Percentiles rank a stretch among this genome's conserved stretches.
Evolutionary conservation across 345 rosid genomes (phyloP).

Genomic region (Xanthoceras sorbifolium): DNA sequence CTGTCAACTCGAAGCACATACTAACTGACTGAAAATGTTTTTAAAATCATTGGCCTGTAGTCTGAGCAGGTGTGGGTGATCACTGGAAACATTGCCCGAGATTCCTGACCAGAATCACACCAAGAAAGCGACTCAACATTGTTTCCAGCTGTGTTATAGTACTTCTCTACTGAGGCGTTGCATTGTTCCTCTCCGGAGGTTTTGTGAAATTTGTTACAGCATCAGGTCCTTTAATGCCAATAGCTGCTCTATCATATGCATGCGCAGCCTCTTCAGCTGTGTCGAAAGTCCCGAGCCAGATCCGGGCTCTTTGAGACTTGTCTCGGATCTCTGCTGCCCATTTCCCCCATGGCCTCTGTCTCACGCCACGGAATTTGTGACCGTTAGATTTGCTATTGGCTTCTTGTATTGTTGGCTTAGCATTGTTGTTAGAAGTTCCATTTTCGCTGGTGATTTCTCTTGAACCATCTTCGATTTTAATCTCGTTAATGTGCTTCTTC

Average conservation of each 20-base stretch:
- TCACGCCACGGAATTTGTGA: slow-evolving; percentile 59
- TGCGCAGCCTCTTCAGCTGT: slow-evolving; percentile 85
- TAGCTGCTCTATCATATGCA: slow-evolving; percentile 70
- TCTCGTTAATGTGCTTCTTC: slow-evolving; percentile 59
- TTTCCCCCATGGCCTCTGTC: slow-evolving; percentile 74
- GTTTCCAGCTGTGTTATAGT: slow-evolving; percentile 26
- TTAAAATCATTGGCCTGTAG: too few species aligned
- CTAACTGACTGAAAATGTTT: too few species aligned
- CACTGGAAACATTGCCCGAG: too few species aligned
- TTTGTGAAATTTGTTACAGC: slow-evolving; percentile 57
- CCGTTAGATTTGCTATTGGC: slow-evolving; percentile 16
- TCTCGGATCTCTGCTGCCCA: slow-evolving; percentile 88
- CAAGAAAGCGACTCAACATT: slow-evolving; percentile 28
- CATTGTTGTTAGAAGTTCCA: background rate
- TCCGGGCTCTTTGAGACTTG: slow-evolving; percentile 39
- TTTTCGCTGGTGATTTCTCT: background rate
- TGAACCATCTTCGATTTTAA: slow-evolving; percentile 39
- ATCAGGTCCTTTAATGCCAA: slow-evolving; percentile 54
- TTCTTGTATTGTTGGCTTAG: background rate
- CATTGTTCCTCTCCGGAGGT: slow-evolving; percentile 35
- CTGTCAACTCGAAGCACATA: too few species aligned
- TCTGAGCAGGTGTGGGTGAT: too few species aligned
- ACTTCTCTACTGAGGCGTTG: background rate
- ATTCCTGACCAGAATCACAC: too few species aligned
- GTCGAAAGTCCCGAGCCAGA: slow-evolving; percentile 68